Base-by-base conservation (phyloP, 208 protist genomes). In the Giardia muris region DNA sequence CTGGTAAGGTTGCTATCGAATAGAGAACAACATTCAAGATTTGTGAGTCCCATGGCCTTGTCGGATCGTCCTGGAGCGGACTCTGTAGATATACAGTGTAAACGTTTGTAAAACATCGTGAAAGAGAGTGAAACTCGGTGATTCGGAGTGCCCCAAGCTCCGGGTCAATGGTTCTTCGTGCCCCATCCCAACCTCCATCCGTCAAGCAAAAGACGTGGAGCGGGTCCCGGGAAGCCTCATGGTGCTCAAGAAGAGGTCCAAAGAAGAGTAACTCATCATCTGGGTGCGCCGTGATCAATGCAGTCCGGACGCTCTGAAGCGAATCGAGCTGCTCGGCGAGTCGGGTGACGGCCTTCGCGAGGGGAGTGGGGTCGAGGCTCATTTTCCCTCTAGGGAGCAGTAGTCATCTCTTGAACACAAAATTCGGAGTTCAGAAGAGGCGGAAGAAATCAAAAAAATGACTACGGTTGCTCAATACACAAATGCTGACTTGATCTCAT, bases 181-280 rank as follows among this genome's bases (percentile, higher is more conserved):
- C 30, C 30, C 57, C 57, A 39, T 30, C 57, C 57, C 57, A 76
- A 30, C 57, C 57, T 10, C 57, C 57, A 76, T 10, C 10, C 30
- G 57, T 76, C 57, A 76, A 76, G 57, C 57, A 76, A 30, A 76
- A 30, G 30, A 76, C 30, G 57, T 39, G 57, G 19, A 30, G 10
- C 19, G 57, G 57, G 30, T 39, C 57, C 57, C 30, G 19, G 30
- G 10, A 30, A 10, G 10, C 57, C 57, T 76, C 57, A 10, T 39
- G 10, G 57, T 76, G 57, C 57, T 76, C 19, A 10, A 76, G 57
- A 39, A 76, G 57, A 76, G 57, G 57, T 30, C 57, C 57, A 30
- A 76, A 76, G 57, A 76, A 76, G 57, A 76, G 57, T 30, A 76
- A 30, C 57, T 76, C 57, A 76, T 76, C 57, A 76, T 76, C 57